Evolutionary conservation across 2,329 filamentous ascomycete genomes (phyloP).

Genomic region (Nemania abortiva): DNA sequence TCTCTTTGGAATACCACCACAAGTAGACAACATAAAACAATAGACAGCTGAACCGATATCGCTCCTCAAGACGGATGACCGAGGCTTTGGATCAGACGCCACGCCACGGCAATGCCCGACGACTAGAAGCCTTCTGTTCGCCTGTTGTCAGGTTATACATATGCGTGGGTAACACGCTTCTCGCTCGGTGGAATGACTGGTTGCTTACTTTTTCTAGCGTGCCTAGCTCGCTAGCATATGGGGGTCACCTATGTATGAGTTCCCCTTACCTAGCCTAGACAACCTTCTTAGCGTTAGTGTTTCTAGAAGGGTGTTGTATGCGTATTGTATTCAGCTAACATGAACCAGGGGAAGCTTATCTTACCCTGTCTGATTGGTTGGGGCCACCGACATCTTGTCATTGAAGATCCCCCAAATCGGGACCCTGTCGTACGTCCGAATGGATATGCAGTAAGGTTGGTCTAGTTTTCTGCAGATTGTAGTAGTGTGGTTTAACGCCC

Average conservation of each 20-base stretch:
- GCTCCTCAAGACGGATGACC: slow-evolving; percentile 19
- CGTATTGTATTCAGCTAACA: slow-evolving; percentile 25
- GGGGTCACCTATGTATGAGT: slow-evolving; percentile 21
- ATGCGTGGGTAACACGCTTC: neutral
- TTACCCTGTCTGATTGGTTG: slow-evolving; percentile 42
- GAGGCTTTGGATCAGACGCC: slow-evolving; percentile 5
- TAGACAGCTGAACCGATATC: slow-evolving; percentile 30
- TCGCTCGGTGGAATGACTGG: slow-evolving; percentile 12
- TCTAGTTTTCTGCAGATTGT: slow-evolving; percentile 6
- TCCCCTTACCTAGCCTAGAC: slow-evolving; percentile 7
- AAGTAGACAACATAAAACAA: neutral
- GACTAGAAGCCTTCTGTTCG: neutral
- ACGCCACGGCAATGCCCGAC: slow-evolving; percentile 32
- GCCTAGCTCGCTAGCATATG: slow-evolving; percentile 15
- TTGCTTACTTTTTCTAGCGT: slow-evolving; percentile 33
- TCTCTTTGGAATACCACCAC: neutral
- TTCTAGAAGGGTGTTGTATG: neutral
- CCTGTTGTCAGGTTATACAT: slow-evolving; percentile 15
- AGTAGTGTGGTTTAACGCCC: slow-evolving; percentile 37
- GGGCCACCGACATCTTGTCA: slow-evolving; percentile 38
- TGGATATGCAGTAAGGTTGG: slow-evolving; percentile 13
- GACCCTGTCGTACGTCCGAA: slow-evolving; percentile 30
- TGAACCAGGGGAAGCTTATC: slow-evolving; percentile 32
- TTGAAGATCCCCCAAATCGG: slow-evolving; percentile 40
- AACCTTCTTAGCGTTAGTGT: neutral